Percentiles rank a stretch among this genome's conserved stretches.
Evolutionary conservation across 1,284 basidiomycete genomes (phyloP).

Genomic region (Rhodotorula sp.): DNA sequence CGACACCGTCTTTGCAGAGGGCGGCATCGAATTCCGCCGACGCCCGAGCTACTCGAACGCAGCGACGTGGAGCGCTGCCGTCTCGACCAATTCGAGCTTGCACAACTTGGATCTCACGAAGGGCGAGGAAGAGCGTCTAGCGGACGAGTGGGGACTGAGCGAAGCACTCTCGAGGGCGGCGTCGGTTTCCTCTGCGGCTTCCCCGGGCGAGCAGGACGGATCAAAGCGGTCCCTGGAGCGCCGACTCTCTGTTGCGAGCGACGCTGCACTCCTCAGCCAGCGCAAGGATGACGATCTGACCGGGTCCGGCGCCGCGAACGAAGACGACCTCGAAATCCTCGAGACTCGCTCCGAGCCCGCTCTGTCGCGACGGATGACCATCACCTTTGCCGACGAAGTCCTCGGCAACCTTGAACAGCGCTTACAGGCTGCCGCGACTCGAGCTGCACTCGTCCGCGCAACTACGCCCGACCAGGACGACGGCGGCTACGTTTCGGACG

Average conservation of each 20-base stretch:
- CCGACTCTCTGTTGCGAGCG: neutral
- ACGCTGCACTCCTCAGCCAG: neutral
- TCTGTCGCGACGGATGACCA: neutral
- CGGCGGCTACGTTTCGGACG: neutral
- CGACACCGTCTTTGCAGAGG: neutral
- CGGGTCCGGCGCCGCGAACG: neutral
- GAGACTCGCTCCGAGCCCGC: conserved; percentile 36
- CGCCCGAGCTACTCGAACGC: neutral
- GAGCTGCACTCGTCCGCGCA: neutral
- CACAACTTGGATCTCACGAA: neutral
- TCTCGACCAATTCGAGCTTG: neutral
- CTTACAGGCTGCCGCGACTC: neutral
- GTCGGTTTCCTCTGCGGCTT: neutral
- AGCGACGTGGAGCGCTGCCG: conserved; percentile 5
- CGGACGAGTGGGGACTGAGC: conserved; percentile 32
- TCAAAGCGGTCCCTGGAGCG: neutral
- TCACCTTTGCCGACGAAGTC: conserved; percentile 21
- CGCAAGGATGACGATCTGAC: too few relatives aligned
- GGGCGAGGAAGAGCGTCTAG: conserved; percentile 24
- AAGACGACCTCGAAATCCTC: conserved; percentile 9
- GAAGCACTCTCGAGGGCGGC: conserved; percentile 2
- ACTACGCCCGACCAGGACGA: neutral
- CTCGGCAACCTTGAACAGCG: conserved; percentile 13
- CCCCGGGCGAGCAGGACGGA: neutral
- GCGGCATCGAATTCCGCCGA: neutral